Conservation (phyloP, 75 land plant genomes). For the Selaginella tamariscina region DNA sequence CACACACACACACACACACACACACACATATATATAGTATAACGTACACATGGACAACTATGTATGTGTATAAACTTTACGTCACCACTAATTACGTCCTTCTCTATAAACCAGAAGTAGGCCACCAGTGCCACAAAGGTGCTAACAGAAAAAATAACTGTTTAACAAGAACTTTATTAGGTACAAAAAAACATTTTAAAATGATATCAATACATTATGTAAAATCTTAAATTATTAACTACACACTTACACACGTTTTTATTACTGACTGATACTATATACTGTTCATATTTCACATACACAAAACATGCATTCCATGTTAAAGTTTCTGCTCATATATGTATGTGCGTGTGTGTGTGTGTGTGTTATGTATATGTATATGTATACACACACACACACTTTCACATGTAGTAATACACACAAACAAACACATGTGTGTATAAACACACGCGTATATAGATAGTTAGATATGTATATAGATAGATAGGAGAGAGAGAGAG, state of each 20-base stretch:
- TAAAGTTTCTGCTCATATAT: too few species aligned
- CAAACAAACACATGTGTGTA: neutral
- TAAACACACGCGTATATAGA: neutral
- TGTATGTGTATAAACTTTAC: neutral
- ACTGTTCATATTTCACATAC: too few species aligned
- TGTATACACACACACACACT: too few species aligned
- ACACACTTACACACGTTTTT: too few species aligned
- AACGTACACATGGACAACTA: too few species aligned
- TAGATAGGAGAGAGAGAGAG: neutral
- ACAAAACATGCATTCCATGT: too few species aligned
- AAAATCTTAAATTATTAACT: too few species aligned
- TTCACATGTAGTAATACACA: too few species aligned
- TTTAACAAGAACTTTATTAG: neutral
- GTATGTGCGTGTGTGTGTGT: too few species aligned
- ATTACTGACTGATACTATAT: too few species aligned
- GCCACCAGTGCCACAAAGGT: neutral
- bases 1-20: conserved; percentile 11
- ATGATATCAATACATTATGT: too few species aligned
- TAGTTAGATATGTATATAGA: neutral
- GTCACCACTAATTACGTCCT: neutral
- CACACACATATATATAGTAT: too few species aligned
- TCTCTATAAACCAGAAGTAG: neutral
- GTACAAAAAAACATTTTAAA: neutral
- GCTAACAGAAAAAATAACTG: neutral
- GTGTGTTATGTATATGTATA: neutral